Percentiles rank a stretch among this genome's conserved stretches.
phyloP scores from a whole-genome alignment of 2,329 filamentous ascomycete genomes.

The Lithohypha guttulata region DNA sequence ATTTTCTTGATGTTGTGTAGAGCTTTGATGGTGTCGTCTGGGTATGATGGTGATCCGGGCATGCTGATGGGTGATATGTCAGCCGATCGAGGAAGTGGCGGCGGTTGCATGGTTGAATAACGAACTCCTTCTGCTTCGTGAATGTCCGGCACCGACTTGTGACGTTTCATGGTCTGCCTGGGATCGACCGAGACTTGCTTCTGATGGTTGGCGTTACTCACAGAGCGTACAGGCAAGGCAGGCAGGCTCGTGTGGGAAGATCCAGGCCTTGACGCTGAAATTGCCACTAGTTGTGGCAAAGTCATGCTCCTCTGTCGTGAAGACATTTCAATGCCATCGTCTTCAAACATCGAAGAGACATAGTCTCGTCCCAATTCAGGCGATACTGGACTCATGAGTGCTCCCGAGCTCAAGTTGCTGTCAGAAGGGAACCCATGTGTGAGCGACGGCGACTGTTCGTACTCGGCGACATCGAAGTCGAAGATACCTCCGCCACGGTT shows the following conservation, averaged over 20 bases:
- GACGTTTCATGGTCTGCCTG: constrained; percentile 31
- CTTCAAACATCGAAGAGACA: constrained; percentile 7
- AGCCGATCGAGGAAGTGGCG: constrained; percentile 29
- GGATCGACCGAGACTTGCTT: constrained; percentile 23
- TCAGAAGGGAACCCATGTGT: constrained; percentile 40
- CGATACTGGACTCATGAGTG: constrained; percentile 13
- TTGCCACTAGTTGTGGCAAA: constrained; percentile 53
- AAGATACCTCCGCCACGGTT: constrained; percentile 48
- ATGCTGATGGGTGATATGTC: constrained; percentile 43
- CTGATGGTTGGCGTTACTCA: constrained; percentile 16
- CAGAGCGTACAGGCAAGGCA: constrained; percentile 20
- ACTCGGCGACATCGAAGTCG: constrained; percentile 46
- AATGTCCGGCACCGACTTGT: constrained; percentile 36
- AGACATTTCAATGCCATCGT: constrained; percentile 38
- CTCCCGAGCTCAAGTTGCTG: constrained; percentile 33
- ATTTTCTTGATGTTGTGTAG: constrained; percentile 73
- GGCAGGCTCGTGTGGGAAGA: constrained; percentile 15
- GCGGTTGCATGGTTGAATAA: constrained; percentile 30
- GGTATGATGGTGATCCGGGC: constrained; percentile 54
- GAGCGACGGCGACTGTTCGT: constrained; percentile 54
- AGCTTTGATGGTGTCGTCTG: constrained; percentile 75
- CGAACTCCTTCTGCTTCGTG: constrained; percentile 32
- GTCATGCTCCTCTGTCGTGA: constrained; percentile 78
- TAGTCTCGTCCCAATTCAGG: constrained; percentile 12
- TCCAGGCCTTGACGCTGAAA: constrained; percentile 37